Conservation (phyloP, 345 rosid species). For the Punica granatum region DNA sequence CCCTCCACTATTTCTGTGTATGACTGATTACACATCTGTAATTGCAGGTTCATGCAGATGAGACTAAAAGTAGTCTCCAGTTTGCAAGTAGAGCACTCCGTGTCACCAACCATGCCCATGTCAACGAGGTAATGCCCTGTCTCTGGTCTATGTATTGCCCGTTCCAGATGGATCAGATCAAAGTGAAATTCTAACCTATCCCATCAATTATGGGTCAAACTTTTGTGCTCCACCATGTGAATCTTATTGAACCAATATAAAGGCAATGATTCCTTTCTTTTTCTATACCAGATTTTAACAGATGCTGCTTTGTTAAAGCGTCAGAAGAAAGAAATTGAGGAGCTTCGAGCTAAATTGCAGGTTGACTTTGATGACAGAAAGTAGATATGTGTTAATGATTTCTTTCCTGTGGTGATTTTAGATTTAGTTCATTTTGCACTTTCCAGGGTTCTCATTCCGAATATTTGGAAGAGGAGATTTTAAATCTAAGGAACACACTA, state of each 20-base stretch:
- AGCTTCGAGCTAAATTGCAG: constrained; percentile 87
- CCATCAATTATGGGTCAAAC: background rate
- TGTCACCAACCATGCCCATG: constrained; percentile 84
- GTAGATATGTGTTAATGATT: background rate
- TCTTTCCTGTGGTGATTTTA: constrained; percentile 8
- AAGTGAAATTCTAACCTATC: background rate
- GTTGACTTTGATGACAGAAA: constrained; percentile 19
- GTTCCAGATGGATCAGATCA: background rate
- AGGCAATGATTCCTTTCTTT: constrained; percentile 5
- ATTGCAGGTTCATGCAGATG: constrained; percentile 84
- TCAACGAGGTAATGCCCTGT: constrained; percentile 61
- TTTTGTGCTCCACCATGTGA: background rate
- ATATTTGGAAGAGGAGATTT: constrained; percentile 80
- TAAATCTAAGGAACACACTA: constrained; percentile 80
- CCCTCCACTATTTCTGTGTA: background rate
- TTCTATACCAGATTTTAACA: constrained; percentile 55
- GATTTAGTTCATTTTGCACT: constrained; percentile 7
- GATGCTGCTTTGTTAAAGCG: constrained; percentile 96
- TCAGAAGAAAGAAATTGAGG: constrained; percentile 96
- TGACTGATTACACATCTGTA: constrained; percentile 7
- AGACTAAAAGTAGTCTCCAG: constrained; percentile 93
- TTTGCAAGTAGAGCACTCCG: constrained; percentile 95
- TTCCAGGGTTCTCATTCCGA: constrained; percentile 79
- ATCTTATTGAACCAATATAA: background rate
- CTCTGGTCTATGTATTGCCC: background rate